A percentile compares a stretch with the other conserved stretches of the same genome.
phyloP scores from a whole-genome alignment of 83 land plant species.

The Thuja plicata region DNA sequence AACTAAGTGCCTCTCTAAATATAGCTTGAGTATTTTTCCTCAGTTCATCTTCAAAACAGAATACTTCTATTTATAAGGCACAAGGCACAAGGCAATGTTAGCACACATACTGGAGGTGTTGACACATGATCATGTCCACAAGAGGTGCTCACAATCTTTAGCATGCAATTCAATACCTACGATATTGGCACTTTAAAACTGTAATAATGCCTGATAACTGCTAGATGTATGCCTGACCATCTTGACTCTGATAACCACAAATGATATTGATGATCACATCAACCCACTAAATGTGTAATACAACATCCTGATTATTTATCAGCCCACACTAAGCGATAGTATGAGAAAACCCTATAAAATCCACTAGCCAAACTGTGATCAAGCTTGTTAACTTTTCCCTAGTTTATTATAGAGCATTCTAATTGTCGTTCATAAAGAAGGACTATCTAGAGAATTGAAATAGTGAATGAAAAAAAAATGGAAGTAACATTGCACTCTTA shows the following conservation, averaged over 20 bases:
- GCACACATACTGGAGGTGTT: too few species aligned
- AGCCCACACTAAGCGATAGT: neutral
- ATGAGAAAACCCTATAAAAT: too few species aligned
- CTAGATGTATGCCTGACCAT: neutral
- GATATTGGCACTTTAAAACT: too few species aligned
- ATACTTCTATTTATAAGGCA: too few species aligned
- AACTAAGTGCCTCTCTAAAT: constrained; percentile 19
- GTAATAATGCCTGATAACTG: neutral
- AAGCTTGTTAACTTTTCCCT: too few species aligned
- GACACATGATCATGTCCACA: neutral
- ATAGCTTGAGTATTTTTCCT: too few species aligned
- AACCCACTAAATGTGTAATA: neutral
- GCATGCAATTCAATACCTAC: neutral
- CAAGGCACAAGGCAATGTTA: too few species aligned
- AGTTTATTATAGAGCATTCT: too few species aligned
- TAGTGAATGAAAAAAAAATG: too few species aligned
- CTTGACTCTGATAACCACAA: neutral
- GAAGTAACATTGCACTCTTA: neutral
- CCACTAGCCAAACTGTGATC: too few species aligned
- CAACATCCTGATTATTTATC: too few species aligned
- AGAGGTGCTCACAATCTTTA: neutral
- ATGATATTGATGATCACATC: neutral
- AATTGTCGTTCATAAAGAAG: neutral
- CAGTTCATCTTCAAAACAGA: too few species aligned
- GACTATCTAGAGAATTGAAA: neutral